A percentile compares a stretch with the other conserved stretches of the same genome.
These are phyloP conservation scores for Ricinus communis DNA, from an alignment of 345 rosid genomes.

Conservation along the genomic window DNA sequence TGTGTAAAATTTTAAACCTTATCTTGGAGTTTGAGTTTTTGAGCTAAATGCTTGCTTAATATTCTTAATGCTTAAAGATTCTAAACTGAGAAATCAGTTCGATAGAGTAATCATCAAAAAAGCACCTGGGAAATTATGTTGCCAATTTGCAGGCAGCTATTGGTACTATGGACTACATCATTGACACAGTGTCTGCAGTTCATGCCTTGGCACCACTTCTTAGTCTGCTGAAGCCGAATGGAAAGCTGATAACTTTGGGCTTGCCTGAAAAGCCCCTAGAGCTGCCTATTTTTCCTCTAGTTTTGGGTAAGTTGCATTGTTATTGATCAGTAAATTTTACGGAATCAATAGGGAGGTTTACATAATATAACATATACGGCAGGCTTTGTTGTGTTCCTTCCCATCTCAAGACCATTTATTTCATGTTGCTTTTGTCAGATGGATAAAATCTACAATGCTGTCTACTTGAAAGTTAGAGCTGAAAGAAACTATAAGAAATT, in stretches of 20 bases:
- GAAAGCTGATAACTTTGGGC: slow-evolving; percentile 72
- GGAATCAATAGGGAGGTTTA: too few relatives aligned
- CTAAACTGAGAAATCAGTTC: neutral
- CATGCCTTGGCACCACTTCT: slow-evolving; percentile 73
- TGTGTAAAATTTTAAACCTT: neutral
- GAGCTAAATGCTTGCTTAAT: neutral
- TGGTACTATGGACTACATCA: slow-evolving; percentile 76
- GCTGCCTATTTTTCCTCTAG: slow-evolving; percentile 69
- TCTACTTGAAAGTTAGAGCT: too few relatives aligned
- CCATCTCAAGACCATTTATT: too few relatives aligned
- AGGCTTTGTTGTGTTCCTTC: too few relatives aligned
- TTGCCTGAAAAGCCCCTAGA: slow-evolving; percentile 78
- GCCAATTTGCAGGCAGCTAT: slow-evolving; percentile 50
- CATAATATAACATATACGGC: neutral
- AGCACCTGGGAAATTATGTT: slow-evolving; percentile 3
- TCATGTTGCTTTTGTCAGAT: too few relatives aligned
- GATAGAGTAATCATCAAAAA: neutral
- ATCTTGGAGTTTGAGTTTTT: neutral
- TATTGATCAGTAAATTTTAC: neutral
- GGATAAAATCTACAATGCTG: too few relatives aligned
- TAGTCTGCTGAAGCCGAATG: slow-evolving; percentile 63
- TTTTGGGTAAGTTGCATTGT: slow-evolving; percentile 43
- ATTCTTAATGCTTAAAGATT: neutral
- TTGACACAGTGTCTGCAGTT: slow-evolving; percentile 81
- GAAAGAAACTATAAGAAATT: too few relatives aligned